Conservation (phyloP, 108 stramenopile genomes). For the Nitzschia palea region DNA sequence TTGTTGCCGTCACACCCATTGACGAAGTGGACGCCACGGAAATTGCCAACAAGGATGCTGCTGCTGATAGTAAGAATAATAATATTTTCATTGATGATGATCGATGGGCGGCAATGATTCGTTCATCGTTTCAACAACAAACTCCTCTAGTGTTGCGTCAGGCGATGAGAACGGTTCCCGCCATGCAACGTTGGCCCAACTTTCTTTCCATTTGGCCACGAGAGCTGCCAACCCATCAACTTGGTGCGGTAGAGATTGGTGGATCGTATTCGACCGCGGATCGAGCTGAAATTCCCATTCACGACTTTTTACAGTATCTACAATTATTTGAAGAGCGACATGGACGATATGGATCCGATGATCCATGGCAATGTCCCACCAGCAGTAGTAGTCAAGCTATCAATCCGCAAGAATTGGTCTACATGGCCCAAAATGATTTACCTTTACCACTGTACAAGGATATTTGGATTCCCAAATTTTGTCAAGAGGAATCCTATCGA, state of each 20-base stretch:
- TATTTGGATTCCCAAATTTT: slow-evolving; percentile 57
- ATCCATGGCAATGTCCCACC: slow-evolving; percentile 3
- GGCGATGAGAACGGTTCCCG: slow-evolving; percentile 33
- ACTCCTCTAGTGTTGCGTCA: slow-evolving; percentile 46
- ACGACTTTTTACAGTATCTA: slow-evolving; percentile 69
- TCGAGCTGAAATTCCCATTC: slow-evolving; percentile 46
- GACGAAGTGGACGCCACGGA: too few relatives aligned
- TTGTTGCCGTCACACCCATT: too few relatives aligned
- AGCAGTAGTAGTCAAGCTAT: too few relatives aligned
- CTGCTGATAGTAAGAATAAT: too few relatives aligned
- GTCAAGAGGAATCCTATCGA: slow-evolving; percentile 28
- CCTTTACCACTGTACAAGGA: slow-evolving; percentile 44
- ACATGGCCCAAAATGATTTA: slow-evolving; percentile 83
- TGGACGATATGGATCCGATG: slow-evolving; percentile 20
- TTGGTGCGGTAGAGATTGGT: slow-evolving; percentile 66
- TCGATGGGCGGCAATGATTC: slow-evolving; percentile 30
- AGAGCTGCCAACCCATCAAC: slow-evolving; percentile 30
- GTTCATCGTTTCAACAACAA: slow-evolving; percentile 45
- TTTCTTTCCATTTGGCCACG: slow-evolving; percentile 52
- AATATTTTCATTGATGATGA: background rate
- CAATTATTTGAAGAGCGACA: slow-evolving; percentile 47
- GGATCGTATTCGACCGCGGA: slow-evolving; percentile 46
- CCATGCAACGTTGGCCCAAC: slow-evolving; percentile 50
- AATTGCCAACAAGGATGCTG: too few relatives aligned
- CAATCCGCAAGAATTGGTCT: slow-evolving; percentile 49